Evolutionary conservation across 2,329 filamentous ascomycete species (phyloP), one percentile per base, ranked within the genome.

Genomic region (Penicillium sp.): DNA sequence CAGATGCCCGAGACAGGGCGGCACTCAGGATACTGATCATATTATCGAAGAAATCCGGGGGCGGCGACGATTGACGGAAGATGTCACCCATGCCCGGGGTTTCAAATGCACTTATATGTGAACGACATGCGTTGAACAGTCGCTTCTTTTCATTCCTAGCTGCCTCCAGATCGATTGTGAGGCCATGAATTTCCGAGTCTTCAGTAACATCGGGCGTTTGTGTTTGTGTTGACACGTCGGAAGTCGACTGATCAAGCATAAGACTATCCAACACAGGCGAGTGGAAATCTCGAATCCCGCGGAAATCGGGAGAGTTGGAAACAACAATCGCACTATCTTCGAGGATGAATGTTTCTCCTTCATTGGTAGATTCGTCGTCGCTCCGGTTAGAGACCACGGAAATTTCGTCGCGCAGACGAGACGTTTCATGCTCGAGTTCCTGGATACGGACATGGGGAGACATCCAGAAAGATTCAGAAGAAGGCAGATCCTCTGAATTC

Each of bases 41-140:
- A 24, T 71, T 68, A 3, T 68, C 64, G n/a, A 72, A 56, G 46
- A 76, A 71, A 23, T 71, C 67, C 10, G 69, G 62, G 6, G 75
- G 73, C 6, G 73, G 71, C 15, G 69, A 67, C 6, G 68, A 61
- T 21, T 61, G 57, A n/a, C 60, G 63, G 39, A 66, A 61, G 33
- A 53, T 51, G 12, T 56, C 47, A 13, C 53, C 56, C 38, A 64
- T 52, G 16, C 48, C 49, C 24, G 61, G 59, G 7, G 64, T 63
- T 42, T 62, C 54, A 9, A 67, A 57, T 13, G 57, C 54, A 26
- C 60, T 54, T 23, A 73, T 47, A 8, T 61, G 65, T 38, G 58
- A 57, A 23, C 69, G 72, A 59, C 73, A 75, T 26, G 71, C 70
- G 16, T 70, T 62, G 48, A 77, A 76, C 2, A 78, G 53, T 8